Evolutionary conservation across 2,329 filamentous ascomycete species (phyloP).

Genomic region (Dichotomopilus funicola): DNA sequence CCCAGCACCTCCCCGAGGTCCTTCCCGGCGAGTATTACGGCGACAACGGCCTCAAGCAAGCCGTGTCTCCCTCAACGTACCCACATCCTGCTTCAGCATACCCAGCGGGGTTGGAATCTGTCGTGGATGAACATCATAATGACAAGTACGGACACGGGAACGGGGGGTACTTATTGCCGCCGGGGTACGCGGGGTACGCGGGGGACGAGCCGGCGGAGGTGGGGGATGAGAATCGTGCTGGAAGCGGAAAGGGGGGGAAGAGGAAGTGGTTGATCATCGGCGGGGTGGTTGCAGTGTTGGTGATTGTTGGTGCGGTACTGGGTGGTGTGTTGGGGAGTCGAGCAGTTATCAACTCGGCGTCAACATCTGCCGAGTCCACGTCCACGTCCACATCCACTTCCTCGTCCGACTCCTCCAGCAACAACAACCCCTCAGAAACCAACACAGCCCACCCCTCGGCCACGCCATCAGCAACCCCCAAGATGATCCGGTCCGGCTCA

Average conservation of each 20-base stretch:
- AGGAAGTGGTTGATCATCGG: conserved; percentile 4
- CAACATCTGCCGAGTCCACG: neutral
- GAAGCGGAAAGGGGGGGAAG: neutral
- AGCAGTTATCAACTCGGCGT: neutral
- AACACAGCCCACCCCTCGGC: neutral
- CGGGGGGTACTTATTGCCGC: too few relatives aligned
- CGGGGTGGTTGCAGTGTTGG: neutral
- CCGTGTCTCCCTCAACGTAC: too few relatives aligned
- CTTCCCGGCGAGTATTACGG: too few relatives aligned
- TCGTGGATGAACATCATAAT: too few relatives aligned
- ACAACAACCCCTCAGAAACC: neutral
- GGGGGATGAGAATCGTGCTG: neutral
- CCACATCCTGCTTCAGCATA: too few relatives aligned
- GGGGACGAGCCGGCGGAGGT: neutral
- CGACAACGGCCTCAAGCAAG: too few relatives aligned
- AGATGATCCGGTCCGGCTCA: conserved; percentile 11
- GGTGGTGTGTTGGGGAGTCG: conserved; percentile 15
- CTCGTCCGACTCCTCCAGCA: too few relatives aligned
- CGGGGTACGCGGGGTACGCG: neutral
- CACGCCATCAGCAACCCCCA: neutral
- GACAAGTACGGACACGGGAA: too few relatives aligned
- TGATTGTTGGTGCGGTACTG: conserved; percentile 10
- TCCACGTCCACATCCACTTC: too few relatives aligned
- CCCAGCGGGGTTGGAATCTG: too few relatives aligned
- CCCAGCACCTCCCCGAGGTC: too few relatives aligned